Conservation (phyloP, 148 eudicot genomes). For the Silene uniflora region DNA sequence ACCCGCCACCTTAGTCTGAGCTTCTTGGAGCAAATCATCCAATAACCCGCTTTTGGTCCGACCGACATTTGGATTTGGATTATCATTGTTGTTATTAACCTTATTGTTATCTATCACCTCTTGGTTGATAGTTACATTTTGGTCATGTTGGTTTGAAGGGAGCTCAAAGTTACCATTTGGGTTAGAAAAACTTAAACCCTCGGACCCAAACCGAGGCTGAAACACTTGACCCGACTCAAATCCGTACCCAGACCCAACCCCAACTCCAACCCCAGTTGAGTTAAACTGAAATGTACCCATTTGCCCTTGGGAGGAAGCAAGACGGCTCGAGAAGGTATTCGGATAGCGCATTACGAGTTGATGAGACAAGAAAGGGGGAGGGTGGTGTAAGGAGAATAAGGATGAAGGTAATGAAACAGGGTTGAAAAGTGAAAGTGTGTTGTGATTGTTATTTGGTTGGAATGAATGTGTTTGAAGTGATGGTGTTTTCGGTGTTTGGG, state of each 20-base stretch:
- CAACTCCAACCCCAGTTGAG: neutral
- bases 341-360: slow-evolving; percentile 13
- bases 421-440: slow-evolving; percentile 29
- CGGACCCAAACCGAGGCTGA: neutral
- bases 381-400: slow-evolving; percentile 17
- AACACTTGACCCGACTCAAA: slow-evolving; percentile 13
- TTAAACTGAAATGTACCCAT: slow-evolving; percentile 15
- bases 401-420: slow-evolving; percentile 20
- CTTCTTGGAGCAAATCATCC: slow-evolving; percentile 65
- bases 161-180: slow-evolving; percentile 37
- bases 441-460: slow-evolving; percentile 15
- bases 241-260: slow-evolving; percentile 21
- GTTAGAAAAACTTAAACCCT: slow-evolving; percentile 12
- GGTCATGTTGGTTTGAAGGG: slow-evolving; percentile 69
- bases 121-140: slow-evolving; percentile 11
- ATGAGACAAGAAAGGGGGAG: slow-evolving; percentile 25
- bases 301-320: slow-evolving; percentile 20
- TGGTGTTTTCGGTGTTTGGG: slow-evolving; percentile 20
- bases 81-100: slow-evolving; percentile 12
- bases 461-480: slow-evolving; percentile 18
- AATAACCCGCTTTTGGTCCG: slow-evolving; percentile 65
- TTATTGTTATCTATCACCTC: slow-evolving; percentile 13
- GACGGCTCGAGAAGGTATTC: slow-evolving; percentile 19
- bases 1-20: slow-evolving; percentile 34
- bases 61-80: slow-evolving; percentile 8